Conservation (phyloP, 305 asterid species). For the Coffea humblotiana region DNA sequence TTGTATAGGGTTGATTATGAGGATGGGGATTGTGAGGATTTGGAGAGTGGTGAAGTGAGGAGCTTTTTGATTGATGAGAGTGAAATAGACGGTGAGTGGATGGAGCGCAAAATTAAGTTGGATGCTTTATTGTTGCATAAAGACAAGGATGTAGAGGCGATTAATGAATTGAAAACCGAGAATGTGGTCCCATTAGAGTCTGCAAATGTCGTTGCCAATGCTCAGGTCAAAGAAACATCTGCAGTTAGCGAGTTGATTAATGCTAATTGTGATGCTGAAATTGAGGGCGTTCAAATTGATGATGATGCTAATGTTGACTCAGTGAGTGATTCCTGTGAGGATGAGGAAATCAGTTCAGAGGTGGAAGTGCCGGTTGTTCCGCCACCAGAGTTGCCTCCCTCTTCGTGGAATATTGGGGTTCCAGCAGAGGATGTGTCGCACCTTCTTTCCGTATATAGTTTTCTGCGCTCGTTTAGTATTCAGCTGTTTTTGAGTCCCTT, state of each 20-base stretch:
- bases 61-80: conserved; percentile 54
- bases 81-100: conserved; percentile 65
- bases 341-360: conserved; percentile 36
- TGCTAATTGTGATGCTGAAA: conserved; percentile 19
- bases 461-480: conserved; percentile 81
- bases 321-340: conserved; percentile 55
- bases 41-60: conserved; percentile 57
- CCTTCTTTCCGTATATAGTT: conserved; percentile 78
- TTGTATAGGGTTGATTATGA: conserved; percentile 78
- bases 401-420: conserved; percentile 83
- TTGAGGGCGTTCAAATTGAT: conserved; percentile 29
- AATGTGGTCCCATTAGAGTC: conserved; percentile 16
- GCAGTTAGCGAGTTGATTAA: conserved; percentile 10
- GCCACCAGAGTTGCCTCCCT: conserved; percentile 83
- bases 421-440: conserved; percentile 71
- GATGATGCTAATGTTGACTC: conserved; percentile 43
- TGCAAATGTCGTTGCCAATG: conserved; percentile 28
- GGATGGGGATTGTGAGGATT: conserved; percentile 86
- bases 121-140: conserved; percentile 40
- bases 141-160: conserved; percentile 33
- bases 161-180: conserved; percentile 26
- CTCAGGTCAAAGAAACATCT: conserved; percentile 26
- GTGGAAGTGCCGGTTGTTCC: conserved; percentile 56
- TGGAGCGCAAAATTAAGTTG: conserved; percentile 53
- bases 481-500: conserved; percentile 82